A percentile compares a stretch with the other conserved stretches of the same genome.
These are phyloP conservation scores for Gastrolobium bilobum DNA, from an alignment of 306 rosid genomes.

Conservation along the genomic window DNA sequence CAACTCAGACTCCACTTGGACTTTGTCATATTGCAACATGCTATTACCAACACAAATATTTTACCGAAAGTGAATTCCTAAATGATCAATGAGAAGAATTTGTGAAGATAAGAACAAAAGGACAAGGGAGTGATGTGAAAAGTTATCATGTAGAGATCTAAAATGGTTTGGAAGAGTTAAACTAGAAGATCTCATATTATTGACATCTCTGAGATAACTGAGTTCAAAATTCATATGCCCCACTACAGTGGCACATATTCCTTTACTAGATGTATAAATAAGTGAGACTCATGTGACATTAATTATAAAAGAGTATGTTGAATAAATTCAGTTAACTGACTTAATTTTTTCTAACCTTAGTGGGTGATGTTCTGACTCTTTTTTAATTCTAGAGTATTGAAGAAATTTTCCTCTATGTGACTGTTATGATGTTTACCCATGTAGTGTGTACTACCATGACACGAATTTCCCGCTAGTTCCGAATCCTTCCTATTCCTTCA, in stretches of 20 bases:
- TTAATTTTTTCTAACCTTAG: too few species aligned
- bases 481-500: not conserved
- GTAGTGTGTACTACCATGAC: conserved; percentile 31
- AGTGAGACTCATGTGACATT: too few species aligned
- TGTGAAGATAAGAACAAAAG: not conserved
- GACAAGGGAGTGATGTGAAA: conserved; percentile 50
- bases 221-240: conserved; percentile 16
- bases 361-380: too few species aligned
- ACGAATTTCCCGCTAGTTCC: not conserved
- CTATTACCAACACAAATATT: not conserved
- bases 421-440: not conserved
- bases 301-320: too few species aligned
- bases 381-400: too few species aligned
- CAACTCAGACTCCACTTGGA: not conserved
- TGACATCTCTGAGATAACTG: not conserved
- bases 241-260: too few species aligned
- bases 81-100: conserved; percentile 33
- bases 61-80: not conserved
- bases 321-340: too few species aligned
- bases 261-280: too few species aligned
- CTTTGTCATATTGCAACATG: conserved; percentile 23
- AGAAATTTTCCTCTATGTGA: conserved; percentile 16
- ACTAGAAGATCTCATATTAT: conserved; percentile 21
- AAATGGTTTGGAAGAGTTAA: conserved; percentile 16
- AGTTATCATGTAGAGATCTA: conserved; percentile 44